Percentiles rank a stretch among this genome's conserved stretches.
phyloP scores from a whole-genome alignment of 441 rosid species.

The Populus hybrid region DNA sequence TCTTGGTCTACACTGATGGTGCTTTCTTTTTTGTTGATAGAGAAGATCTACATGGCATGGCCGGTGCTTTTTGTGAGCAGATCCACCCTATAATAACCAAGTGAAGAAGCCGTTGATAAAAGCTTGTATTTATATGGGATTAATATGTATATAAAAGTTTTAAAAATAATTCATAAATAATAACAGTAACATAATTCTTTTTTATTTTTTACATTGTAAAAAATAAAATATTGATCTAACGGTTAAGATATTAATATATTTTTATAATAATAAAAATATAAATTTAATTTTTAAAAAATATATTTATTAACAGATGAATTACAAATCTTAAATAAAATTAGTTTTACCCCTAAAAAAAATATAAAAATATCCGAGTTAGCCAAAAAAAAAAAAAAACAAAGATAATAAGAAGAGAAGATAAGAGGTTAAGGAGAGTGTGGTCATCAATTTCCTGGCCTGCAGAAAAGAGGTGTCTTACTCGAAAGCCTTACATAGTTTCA shows the following conservation, averaged over 20 bases:
- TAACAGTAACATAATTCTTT: neutral
- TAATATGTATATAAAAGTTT: too few species aligned
- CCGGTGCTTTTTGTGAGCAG: constrained; percentile 20
- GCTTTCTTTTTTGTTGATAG: constrained; percentile 12
- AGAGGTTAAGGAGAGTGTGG: constrained; percentile 63
- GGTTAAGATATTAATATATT: too few species aligned
- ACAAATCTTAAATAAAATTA: too few species aligned
- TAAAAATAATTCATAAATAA: neutral
- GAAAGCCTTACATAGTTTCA: constrained; percentile 22
- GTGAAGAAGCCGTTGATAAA: constrained; percentile 8
- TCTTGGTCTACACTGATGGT: neutral
- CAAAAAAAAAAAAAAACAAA: too few species aligned
- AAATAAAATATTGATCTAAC: too few species aligned
- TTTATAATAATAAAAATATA: too few species aligned
- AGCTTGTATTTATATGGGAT: neutral
- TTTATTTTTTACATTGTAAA: too few species aligned
- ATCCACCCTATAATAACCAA: constrained; percentile 18
- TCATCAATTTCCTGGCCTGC: constrained; percentile 47
- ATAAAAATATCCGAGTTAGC: too few species aligned
- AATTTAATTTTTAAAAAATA: too few species aligned
- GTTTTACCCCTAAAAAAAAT: too few species aligned
- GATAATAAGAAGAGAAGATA: constrained; percentile 44
- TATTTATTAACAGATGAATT: too few species aligned
- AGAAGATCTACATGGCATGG: constrained; percentile 30
- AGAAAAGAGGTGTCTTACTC: constrained; percentile 35